phyloP scores from a whole-genome alignment of 1,284 basidiomycete species.

The Fomes fomentarius region DNA sequence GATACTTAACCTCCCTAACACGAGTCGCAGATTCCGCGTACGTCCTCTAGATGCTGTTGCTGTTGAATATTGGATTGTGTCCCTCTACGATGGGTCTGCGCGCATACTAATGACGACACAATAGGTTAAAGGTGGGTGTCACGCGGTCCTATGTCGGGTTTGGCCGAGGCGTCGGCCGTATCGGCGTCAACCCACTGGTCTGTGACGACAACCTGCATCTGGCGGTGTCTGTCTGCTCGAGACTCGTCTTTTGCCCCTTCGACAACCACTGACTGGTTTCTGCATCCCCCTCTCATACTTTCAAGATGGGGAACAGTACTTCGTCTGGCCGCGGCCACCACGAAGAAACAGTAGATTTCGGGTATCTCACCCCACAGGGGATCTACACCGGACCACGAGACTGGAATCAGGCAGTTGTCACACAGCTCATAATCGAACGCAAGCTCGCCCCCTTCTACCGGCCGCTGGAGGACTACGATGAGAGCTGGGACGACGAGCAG shows the following conservation, averaged over 20 bases:
- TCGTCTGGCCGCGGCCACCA: slow-evolving; percentile 72
- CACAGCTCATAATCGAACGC: slow-evolving; percentile 85
- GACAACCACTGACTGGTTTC: slow-evolving; percentile 12
- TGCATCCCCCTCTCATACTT: slow-evolving; percentile 4
- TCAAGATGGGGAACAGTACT: slow-evolving; percentile 75
- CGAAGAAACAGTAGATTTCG: slow-evolving; percentile 82
- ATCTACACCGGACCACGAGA: slow-evolving; percentile 88
- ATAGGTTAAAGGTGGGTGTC: background rate
- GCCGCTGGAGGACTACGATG: slow-evolving; percentile 91
- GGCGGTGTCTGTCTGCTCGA: slow-evolving; percentile 16
- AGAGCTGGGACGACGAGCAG: slow-evolving; percentile 83
- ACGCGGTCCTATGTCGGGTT: slow-evolving; percentile 4
- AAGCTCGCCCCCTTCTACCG: slow-evolving; percentile 95
- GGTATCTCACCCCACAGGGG: slow-evolving; percentile 86
- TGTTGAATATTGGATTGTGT: too few species aligned
- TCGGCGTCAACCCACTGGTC: slow-evolving; percentile 17
- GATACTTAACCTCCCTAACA: too few species aligned
- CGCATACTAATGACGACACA: background rate
- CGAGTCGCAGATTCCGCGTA: too few species aligned
- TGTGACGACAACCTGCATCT: slow-evolving; percentile 25
- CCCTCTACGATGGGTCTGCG: background rate
- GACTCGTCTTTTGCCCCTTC: slow-evolving; percentile 14
- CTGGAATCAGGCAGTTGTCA: slow-evolving; percentile 89
- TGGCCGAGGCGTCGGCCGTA: slow-evolving; percentile 12
- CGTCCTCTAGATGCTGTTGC: too few species aligned